Base-by-base conservation (phyloP, 2,329 filamentous ascomycete species). In the Ambrosiella xylebori region DNA sequence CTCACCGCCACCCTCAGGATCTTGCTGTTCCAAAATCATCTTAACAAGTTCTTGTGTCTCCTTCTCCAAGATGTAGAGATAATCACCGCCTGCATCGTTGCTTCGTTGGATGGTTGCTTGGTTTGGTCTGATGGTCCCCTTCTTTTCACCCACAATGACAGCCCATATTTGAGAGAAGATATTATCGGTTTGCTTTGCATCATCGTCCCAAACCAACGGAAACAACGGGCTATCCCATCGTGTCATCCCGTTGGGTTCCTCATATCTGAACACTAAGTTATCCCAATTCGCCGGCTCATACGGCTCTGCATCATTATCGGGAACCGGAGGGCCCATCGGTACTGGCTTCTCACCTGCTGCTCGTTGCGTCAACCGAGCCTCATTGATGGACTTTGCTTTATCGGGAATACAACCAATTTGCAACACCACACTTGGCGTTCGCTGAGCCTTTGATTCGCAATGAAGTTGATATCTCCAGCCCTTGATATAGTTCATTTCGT, bases 401-500 rank as follows among this genome's bases (percentile, higher is more conserved):
- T 81, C 78, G 2, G 72, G 68, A 8, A 72, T 65, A 62, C 77
- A 80, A 0, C 81, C 81, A 50, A 84, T 73, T 68, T 83, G 81
- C 62, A 93, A 73, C 59, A 93, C 80, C 65, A 85, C 89, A 69
- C 79, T 85, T 2, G 85, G 80, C 2, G 87, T 93, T 62, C 82
- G 74, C 57, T 86, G 72, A 53, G 87, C 87, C 70, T 93, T 93
- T 41, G 87, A 81, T 70, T 93, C 87, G 71, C 87, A 91, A 68
- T 84, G 85, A 19, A 94, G 74, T 73, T 94, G 87, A 68, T 94
- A 94, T 54, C 88, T 77, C 79, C 86, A 93, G 41, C 87, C 88
- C 69, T 93, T 93, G 71, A 94, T 94, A 70, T 93, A 94, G 70
- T 93, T 93, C 61, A 87, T 72, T 1, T 83, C 82, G 67, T 94